These are phyloP conservation scores for Tetrapisispora arboricola DNA, from an alignment of 805 yeast genomes.

Conservation along the genomic window DNA sequence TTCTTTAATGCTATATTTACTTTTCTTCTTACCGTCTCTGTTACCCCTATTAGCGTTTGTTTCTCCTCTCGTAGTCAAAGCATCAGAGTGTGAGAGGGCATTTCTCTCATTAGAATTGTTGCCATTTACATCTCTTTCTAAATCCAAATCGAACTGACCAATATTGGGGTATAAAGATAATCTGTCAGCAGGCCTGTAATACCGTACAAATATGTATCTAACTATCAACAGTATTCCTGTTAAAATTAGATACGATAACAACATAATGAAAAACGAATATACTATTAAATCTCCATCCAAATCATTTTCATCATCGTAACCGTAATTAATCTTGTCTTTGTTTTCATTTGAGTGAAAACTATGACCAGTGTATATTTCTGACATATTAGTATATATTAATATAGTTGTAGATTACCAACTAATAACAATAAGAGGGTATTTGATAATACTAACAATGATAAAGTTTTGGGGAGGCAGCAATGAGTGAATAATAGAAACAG, in stretches of 20 bases:
- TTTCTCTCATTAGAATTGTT: not conserved
- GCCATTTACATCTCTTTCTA: not conserved
- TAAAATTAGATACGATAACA: slow-evolving; percentile 8
- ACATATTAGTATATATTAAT: too few relatives aligned
- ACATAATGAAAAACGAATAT: slow-evolving; percentile 7
- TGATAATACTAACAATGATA: too few relatives aligned
- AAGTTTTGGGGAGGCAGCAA: too few relatives aligned
- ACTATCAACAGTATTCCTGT: slow-evolving; percentile 8
- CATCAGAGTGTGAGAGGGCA: not conserved
- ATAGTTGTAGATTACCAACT: too few relatives aligned
- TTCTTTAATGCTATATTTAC: slow-evolving; percentile 4
- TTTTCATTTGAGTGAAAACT: slow-evolving; percentile 7
- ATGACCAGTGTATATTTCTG: too few relatives aligned
- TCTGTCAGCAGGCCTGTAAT: slow-evolving; percentile 5
- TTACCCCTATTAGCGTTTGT: not conserved
- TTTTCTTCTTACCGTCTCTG: slow-evolving; percentile 1
- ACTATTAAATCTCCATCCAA: slow-evolving; percentile 1
- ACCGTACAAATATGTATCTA: slow-evolving; percentile 7
- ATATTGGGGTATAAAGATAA: slow-evolving; percentile 5
- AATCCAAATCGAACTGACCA: not conserved
- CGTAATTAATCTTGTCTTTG: not conserved
- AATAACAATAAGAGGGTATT: too few relatives aligned
- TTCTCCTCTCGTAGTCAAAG: not conserved
- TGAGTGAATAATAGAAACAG: too few relatives aligned
- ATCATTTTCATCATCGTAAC: slow-evolving; percentile 1